Evolutionary conservation across 805 yeast genomes (phyloP), one percentile per base, ranked within the genome.

Genomic region (Wickerhamomyces pijperi): DNA sequence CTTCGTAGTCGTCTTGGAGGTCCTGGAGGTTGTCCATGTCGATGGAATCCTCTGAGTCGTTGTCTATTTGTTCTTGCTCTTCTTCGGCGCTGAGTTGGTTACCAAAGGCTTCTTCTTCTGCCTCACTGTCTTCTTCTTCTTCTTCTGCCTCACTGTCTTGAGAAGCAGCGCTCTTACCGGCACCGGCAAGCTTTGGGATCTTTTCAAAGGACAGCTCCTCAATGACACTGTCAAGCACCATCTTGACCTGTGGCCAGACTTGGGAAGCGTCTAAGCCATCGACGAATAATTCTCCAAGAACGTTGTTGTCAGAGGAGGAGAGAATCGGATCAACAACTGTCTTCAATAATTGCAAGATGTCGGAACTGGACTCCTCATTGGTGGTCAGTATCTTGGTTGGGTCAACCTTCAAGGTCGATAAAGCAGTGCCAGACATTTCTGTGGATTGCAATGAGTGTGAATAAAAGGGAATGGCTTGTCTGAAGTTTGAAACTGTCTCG

Each of bases 221-320:
- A 20, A 80, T 76, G 12, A 82, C 81, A 7, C 80, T 81, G 42
- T 87, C 96, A 31, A 86, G 64, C 16, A 90, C 79, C 63, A 90
- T 71, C 58, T 83, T 85, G 2, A 84, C 79, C 60, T 90, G 97
- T 40, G 90, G 94, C 86, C 90, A 90, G 0, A 92, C 87, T 55
- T 90, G 97, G 32, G 81, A 72, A 19, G 95, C 78, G 56, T 84
- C 95, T 39, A 90, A 65, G 1, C 96, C 97, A 36, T 87, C 94
- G 13, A 82, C 70, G 48, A 80, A 76, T 17, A 90, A 69, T 54
- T 84, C 87, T 58, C 87, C 95, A 17, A 90, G 65, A 5, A 82
- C 81, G 1, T 92, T 48, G 39, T 53, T 45, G 2, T 46, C 50
- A 37, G 49, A 42, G 4, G 47, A 44, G 12, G 19, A 15, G 9